Evolutionary conservation across 176 grass and related monocot genomes (phyloP), one percentile per base, ranked within the genome.

Genomic region (Luzula sylvatica): DNA sequence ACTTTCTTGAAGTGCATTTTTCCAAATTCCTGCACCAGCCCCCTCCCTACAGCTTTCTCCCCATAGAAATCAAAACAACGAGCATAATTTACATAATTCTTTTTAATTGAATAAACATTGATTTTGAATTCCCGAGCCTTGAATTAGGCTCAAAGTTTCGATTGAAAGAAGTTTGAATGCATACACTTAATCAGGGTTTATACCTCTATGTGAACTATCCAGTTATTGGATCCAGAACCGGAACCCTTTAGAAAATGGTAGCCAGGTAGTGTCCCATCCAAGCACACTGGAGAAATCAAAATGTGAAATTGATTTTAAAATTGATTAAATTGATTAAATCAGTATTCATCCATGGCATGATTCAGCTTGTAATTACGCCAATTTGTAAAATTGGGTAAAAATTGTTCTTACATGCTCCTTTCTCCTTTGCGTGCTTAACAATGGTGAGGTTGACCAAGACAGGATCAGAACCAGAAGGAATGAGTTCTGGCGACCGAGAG

Each of bases 221-320:
- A 94, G 20, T 2, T 87, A 47, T 65, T 59, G 3, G 65, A 17
- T n/a, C 88, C 88, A 18, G 60, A 68, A 5, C 72, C 75, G 19
- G 70, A 94, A n/a, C 88, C 88, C 53, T 70, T 87, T 40, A 58
- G 75, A 5, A 83, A 63, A 78, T 94, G 82, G 62, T 94, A 94
- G 7, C 65, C 88, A 0, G 88, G 72, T 15, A 83, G 71, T 38
- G 59, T 87, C 24, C 82, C 82, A 42, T 94, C 82, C 68, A 94
- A 87, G 55, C 88, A 83, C 75, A 83, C 88, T 87, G 64, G 40
- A 75, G 59, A 28, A 5, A 41, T 20, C 28, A 3, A 15, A 51
- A 60, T 46, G 24, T 26, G 16, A 55, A 50, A 46, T 35, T 35
- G n/a, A n/a, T n/a, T n/a, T n/a, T n/a, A n/a, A n/a, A n/a, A n/a